A percentile compares a stretch with the other conserved stretches of the same genome.
phyloP scores from a whole-genome alignment of 2,329 filamentous ascomycete genomes.

The Colletotrichum cordylinicola region DNA sequence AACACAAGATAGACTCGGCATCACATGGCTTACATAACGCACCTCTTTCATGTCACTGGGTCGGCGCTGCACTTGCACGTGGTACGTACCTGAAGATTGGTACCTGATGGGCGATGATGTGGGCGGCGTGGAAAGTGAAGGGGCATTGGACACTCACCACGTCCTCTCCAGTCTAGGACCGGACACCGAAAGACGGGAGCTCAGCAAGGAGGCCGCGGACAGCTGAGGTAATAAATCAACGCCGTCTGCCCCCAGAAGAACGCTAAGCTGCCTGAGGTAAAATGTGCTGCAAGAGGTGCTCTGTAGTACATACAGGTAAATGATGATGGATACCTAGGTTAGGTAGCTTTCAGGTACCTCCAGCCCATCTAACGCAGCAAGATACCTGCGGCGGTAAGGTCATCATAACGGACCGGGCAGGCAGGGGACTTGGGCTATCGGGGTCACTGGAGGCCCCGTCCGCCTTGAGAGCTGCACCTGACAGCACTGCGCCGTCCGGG shows the following conservation, averaged over 20 bases:
- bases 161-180: neutral
- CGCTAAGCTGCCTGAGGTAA: neutral
- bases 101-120: neutral
- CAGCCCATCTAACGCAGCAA: neutral
- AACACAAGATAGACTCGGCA: neutral
- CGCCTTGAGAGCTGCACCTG: conserved; percentile 1
- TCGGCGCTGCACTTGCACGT: neutral
- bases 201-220: neutral
- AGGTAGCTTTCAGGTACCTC: neutral
- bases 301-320: neutral
- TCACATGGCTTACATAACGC: conserved; percentile 3
- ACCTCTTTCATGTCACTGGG: neutral
- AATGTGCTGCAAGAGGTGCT: neutral
- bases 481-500: neutral
- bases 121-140: neutral
- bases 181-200: neutral
- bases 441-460: neutral
- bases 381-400: neutral
- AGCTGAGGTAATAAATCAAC: neutral
- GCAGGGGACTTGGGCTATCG: neutral
- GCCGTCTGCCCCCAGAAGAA: neutral
- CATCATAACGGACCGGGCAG: neutral
- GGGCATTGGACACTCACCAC: neutral
- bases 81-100: neutral
- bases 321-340: neutral